A percentile compares a stretch with the other conserved stretches of the same genome.
phyloP scores from a whole-genome alignment of 164 flowering plant species.

The Hamamelis virginiana region DNA sequence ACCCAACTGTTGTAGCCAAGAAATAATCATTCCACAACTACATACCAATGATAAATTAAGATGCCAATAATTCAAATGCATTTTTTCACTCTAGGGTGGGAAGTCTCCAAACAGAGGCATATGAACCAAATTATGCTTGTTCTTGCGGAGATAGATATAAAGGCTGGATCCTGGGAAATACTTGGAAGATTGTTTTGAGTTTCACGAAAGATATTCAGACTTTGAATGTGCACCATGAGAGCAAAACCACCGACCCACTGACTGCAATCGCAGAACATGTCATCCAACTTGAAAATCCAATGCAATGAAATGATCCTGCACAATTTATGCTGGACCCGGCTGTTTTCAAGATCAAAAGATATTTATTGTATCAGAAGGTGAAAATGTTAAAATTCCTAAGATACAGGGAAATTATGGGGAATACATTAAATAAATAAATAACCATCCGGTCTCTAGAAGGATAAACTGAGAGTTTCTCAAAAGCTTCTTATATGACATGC shows the following conservation, averaged over 20 bases:
- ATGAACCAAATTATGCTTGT: neutral
- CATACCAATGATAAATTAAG: neutral
- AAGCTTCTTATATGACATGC: neutral
- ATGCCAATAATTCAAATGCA: neutral
- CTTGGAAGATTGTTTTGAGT: neutral
- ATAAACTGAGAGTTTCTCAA: no score
- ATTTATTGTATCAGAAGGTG: neutral
- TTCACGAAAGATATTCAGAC: neutral
- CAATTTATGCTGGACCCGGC: neutral
- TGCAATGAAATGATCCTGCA: neutral
- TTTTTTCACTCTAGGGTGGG: neutral
- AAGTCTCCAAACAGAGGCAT: neutral
- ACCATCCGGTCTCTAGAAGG: no score
- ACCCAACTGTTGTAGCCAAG: neutral
- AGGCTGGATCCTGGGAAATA: neutral
- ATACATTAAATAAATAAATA: no score
- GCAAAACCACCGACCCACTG: neutral
- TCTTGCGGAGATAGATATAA: neutral
- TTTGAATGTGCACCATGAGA: neutral
- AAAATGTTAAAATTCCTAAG: neutral
- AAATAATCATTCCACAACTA: neutral
- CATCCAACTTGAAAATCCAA: neutral
- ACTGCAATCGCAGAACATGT: neutral
- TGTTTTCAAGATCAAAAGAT: neutral
- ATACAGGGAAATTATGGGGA: neutral